Evolutionary conservation across 192 early-diverging fungal species (phyloP), one percentile per base, ranked within the genome.

Genomic region (Entophlyctis luteolus): DNA sequence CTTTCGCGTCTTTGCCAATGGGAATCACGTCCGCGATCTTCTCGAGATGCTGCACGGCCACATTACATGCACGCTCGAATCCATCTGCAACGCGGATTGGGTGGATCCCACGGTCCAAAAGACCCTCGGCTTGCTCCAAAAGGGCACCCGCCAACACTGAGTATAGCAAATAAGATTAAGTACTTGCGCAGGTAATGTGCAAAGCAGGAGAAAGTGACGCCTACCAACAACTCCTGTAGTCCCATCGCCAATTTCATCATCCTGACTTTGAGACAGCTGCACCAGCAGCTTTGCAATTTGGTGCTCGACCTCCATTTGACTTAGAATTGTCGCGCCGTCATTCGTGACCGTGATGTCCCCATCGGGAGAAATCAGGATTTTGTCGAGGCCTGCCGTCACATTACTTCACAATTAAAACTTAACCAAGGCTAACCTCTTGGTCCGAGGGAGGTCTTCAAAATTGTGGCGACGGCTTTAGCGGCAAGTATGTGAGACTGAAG

Each of bases 191-290:
- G 59, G 6, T 27, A 66, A 35, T 22, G 14, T 32, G 31, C 2
- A 6, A 47, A 48, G 32, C 45, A 58, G n/a, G 31, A 48, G 39
- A 32, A 39, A 3, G 29, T 4, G 10, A 55, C 20, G 82, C 79
- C 49, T 76, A 92, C 90, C 91, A 72, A 98, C 98, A 69, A 99
- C 95, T 79, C 98, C 95, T 22, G 98, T 99, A 34, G 98, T 99
- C 38, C 98, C 98, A 72, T 99, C 98, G 63, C 98, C 98, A 77
- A 99, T 99, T 80, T 99, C 98, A 68, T 99, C 95, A 78, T 99
- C 98, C 85, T 99, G 98, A 66, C 87, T 90, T 81, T 95, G 93
- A 55, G 94, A 96, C 57, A 99, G 81, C 78, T 98, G 92, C 20
- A 99, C 98, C 39, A 99, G 76, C 18, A 99, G 82, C 78, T 96